Evolutionary conservation across 768 basidiomycete species (phyloP), one percentile per base, ranked within the genome.

Genomic region (Boletellus emodensis): DNA sequence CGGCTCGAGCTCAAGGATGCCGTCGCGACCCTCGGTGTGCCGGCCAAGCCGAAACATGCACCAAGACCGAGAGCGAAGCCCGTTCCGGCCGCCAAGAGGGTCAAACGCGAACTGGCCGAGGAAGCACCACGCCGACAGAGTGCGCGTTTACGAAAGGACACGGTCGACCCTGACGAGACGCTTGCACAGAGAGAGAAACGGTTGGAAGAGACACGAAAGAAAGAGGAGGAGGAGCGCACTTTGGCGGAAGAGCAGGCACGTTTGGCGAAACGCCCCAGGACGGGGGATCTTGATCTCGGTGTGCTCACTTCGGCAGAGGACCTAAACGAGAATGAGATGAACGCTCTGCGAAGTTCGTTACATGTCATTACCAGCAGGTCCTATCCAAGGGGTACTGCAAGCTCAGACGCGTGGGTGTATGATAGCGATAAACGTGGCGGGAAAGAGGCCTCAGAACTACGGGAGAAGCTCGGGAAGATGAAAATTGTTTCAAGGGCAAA

Each of bases 401-500:
- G 71, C 52, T 69, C 76, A 26, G 83, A 83, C 30, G 77, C 75
- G 1, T 85, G 78, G 61, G 71, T 70, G 1, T 82, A 72, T 51
- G 73, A 77, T 5, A 68, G 67, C 34, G 74, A 80, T 51, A 66
- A 72, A 55, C 71, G 69, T 48, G 80, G 83, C 30, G 64, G 72
- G 17, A 67, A 61, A 17, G 80, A 75, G n/a, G 73, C 83, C 1
- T 62, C 71, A 14, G 77, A 78, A 43, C 63, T 93, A 51, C 76
- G 75, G 52, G 67, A 80, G 56, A 78, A 70, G 53, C 69, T 90
- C 10, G 63, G 75, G 49, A 67, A 71, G 30, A 60, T 92, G 63
- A 81, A 78, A 51, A 72, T 91, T n/a, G 75, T 87, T 2, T 80
- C 87, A 30, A 76, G 87, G 48, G 90, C 90, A 13, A 92, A 91